These are phyloP conservation scores for Juncus effusus DNA, from an alignment of 176 grass and related monocot genomes.

Conservation along the genomic window DNA sequence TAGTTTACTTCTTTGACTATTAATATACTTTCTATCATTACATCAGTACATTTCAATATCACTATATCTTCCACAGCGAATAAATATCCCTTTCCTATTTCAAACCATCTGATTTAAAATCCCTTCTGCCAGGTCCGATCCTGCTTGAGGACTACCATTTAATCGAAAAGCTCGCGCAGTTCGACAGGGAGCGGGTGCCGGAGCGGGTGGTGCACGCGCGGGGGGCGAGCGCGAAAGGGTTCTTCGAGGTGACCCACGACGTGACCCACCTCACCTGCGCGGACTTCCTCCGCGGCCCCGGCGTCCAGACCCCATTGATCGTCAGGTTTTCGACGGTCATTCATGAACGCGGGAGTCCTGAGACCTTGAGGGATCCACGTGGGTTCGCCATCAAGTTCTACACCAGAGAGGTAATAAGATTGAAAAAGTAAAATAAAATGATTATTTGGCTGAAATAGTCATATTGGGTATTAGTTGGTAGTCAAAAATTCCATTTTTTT, in stretches of 20 bases:
- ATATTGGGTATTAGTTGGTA: too few relatives aligned
- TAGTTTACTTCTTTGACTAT: too few relatives aligned
- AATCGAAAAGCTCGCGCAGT: conserved; percentile 86
- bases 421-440: not conserved
- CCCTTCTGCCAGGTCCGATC: conserved; percentile 52
- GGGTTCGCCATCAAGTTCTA: conserved; percentile 99
- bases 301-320: conserved; percentile 81
- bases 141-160: conserved; percentile 97
- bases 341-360: conserved; percentile 94
- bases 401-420: conserved; percentile 90
- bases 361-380: conserved; percentile 90
- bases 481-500: too few relatives aligned
- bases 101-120: not conserved
- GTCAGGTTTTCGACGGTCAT: conserved; percentile 99
- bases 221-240: conserved; percentile 92
- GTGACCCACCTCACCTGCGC: conserved; percentile 81
- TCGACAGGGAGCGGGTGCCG: conserved; percentile 90
- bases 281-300: conserved; percentile 79
- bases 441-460: too few relatives aligned
- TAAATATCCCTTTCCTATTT: not conserved
- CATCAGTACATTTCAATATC: not conserved
- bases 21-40: too few relatives aligned
- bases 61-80: not conserved
- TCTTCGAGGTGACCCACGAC: conserved; percentile 99
- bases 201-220: conserved; percentile 95